Percentiles rank a stretch among this genome's conserved stretches.
phyloP scores from a whole-genome alignment of 2,329 filamentous ascomycete genomes.

The Rhynchosporium secalis region DNA sequence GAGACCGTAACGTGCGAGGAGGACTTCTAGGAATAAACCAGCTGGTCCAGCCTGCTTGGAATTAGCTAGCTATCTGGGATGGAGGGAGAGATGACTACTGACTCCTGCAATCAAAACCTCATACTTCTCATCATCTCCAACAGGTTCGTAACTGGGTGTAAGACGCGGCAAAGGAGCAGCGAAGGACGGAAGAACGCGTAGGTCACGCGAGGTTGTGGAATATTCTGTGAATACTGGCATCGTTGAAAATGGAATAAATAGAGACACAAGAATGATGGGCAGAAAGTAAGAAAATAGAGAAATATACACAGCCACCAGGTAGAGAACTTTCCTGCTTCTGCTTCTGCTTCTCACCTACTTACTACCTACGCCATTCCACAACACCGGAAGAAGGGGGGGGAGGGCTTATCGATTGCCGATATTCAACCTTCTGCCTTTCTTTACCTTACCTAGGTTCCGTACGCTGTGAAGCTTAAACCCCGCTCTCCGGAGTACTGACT shows the following conservation, averaged over 20 bases:
- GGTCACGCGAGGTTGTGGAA: slow-evolving; percentile 41
- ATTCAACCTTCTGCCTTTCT: not conserved
- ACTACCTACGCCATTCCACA: not conserved
- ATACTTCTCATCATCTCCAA: slow-evolving; percentile 39
- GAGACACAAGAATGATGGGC: not conserved
- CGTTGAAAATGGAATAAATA: not conserved
- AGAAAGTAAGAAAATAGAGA: not conserved
- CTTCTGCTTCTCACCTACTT: not conserved
- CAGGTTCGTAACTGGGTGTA: slow-evolving; percentile 29
- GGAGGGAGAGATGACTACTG: slow-evolving; percentile 13
- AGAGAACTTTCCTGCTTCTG: not conserved
- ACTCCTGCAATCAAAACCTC: slow-evolving; percentile 46
- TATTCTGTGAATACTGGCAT: slow-evolving; percentile 46
- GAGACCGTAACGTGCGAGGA: slow-evolving; percentile 47
- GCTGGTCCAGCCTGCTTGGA: slow-evolving; percentile 43
- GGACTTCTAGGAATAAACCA: slow-evolving; percentile 44
- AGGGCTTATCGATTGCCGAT: not conserved
- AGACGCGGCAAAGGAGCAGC: slow-evolving; percentile 43
- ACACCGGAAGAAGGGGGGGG: no score
- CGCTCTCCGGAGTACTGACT: not conserved
- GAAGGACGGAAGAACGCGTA: slow-evolving; percentile 44
- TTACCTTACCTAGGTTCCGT: no score
- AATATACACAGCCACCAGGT: not conserved
- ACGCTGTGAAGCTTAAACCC: slow-evolving; percentile 1
- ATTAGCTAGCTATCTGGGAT: not conserved